These are phyloP conservation scores for Phytophthora lateralis DNA, from an alignment of 352 stramenopile species.

Conservation along the genomic window DNA sequence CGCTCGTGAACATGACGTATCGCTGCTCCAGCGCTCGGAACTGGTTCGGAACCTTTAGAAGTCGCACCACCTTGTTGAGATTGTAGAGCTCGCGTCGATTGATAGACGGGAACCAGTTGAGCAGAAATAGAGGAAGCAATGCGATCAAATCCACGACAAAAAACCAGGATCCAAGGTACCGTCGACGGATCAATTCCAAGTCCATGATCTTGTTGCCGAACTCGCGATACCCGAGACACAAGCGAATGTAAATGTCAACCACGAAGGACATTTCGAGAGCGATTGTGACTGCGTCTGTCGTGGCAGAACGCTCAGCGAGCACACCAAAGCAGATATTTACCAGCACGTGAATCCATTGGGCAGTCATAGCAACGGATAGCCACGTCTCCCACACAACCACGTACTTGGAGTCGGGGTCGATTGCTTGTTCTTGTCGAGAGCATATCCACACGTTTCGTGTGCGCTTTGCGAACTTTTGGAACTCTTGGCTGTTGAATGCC, in stretches of 20 bases:
- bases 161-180: conserved; percentile 43
- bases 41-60: conserved; percentile 43
- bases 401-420: conserved; percentile 44
- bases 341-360: conserved; percentile 46
- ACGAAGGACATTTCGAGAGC: conserved; percentile 44
- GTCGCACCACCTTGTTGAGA: conserved; percentile 58
- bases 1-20: conserved; percentile 50
- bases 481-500: conserved; percentile 5
- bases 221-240: conserved; percentile 49
- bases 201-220: conserved; percentile 74
- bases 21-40: conserved; percentile 40
- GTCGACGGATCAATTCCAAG: conserved; percentile 32
- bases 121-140: conserved; percentile 44
- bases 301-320: not conserved
- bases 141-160: conserved; percentile 51
- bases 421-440: conserved; percentile 6
- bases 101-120: conserved; percentile 45
- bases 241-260: conserved; percentile 52
- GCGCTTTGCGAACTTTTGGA: not conserved
- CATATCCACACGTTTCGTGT: conserved; percentile 1
- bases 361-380: conserved; percentile 36
- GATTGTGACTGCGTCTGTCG: conserved; percentile 29
- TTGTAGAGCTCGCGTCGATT: conserved; percentile 48
- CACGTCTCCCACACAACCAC: conserved; percentile 37
- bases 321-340: conserved; percentile 48